Base-by-base conservation (phyloP, 169 alveolate species). In the Fabrea salina region DNA sequence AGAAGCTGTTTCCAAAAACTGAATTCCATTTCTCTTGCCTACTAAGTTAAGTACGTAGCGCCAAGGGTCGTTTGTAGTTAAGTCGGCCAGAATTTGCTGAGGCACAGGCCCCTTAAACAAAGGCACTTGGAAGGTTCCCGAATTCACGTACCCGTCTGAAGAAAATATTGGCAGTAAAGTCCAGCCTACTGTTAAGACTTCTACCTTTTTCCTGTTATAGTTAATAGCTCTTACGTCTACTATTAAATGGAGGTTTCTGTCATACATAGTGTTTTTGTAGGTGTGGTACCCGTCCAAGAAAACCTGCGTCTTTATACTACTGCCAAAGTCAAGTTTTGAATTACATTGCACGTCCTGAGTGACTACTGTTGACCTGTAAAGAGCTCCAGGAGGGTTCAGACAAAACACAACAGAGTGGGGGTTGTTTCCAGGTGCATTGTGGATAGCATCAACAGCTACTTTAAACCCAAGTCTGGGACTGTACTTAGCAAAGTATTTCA, bases 371-470 rank as follows among this genome's bases (percentile, higher is more conserved):
- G 54, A 80, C 5, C 59, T 53, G 39, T 86, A 86, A 32, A 86
- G 79, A 41, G 86, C 41, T 16, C 84, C 88, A 7, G 91, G 91
- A 32, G 91, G 91, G 44, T 77, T 78, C 2, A 86, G 79, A 50
- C 86, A 61, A 43, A 82, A 53, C 7, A 86, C 71, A 2, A 68
- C 80, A 4, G 75, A 35, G 11, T 76, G 67, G 13, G 80, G 76
- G 37, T 54, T 37, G 27, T 57, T 49, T 32, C 71, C 61, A 1
- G 91, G 86, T 4, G 82, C 64, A 56, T 85, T 85, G 43, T 85
- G 91, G 43, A 85, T 47, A 3, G 89, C 88, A 70, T 86, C 91
- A 16, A 82, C 84, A 22, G 91, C 68, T 6, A 86, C 43, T 57
- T 86, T 81, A 44, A 86, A 86, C 2, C 91, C 91, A 30, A 81